phyloP scores from a whole-genome alignment of 441 rosid genomes.

The Monsonia emarginata region DNA sequence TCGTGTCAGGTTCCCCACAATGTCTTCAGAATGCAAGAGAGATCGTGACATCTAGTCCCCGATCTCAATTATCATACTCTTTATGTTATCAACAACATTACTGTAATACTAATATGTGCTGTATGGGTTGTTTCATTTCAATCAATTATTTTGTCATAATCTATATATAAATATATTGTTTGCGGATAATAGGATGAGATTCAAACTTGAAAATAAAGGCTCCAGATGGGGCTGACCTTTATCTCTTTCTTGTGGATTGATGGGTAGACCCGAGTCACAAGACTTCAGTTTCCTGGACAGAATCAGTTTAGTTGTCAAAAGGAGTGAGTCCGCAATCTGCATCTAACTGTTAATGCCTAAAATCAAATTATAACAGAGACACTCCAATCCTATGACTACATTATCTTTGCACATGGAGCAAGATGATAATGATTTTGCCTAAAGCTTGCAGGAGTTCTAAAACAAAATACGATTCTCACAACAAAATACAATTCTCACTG shows the following conservation, averaged over 20 bases:
- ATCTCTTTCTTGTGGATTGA: conserved; percentile 13
- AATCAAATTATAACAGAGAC: neutral
- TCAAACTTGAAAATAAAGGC: neutral
- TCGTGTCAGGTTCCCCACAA: conserved; percentile 27
- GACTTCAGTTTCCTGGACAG: neutral
- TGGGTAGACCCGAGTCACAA: conserved; percentile 10
- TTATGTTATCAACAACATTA: neutral
- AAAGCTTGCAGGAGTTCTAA: too few species aligned
- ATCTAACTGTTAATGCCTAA: neutral
- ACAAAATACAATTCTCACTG: too few species aligned
- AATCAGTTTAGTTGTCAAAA: neutral
- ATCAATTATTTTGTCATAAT: neutral
- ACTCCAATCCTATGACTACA: too few species aligned
- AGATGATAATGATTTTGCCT: too few species aligned
- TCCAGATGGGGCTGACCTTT: neutral
- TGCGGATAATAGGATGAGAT: neutral
- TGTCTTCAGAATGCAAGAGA: conserved; percentile 43
- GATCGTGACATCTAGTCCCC: conserved; percentile 28
- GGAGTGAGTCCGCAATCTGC: neutral
- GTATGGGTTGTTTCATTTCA: neutral
- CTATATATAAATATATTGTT: neutral
- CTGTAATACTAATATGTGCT: neutral
- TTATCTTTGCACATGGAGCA: too few species aligned
- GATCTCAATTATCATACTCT: neutral
- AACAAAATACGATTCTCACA: too few species aligned